Base-by-base conservation (phyloP, 352 stramenopile genomes). In the Aphanomyces stellatus region DNA sequence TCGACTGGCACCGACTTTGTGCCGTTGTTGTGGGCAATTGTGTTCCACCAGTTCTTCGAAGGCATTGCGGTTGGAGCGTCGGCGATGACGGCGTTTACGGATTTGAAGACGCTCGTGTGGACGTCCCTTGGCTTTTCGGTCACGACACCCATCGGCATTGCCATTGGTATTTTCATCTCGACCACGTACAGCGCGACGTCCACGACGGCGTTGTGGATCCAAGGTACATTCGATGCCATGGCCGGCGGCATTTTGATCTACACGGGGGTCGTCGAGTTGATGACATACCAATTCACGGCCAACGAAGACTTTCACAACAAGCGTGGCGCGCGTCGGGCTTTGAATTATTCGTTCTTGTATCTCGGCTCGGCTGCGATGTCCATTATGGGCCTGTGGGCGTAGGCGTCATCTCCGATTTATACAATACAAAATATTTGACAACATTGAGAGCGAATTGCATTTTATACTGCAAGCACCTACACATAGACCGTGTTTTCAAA, bases 41-140 rank as follows among this genome's bases (percentile, higher is more conserved):
- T 75, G 59, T 87, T 91, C 72, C 81, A 89, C 63, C 82, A 89
- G 70, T 89, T 91, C 69, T 89, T 91, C 64, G 79, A 88, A 30
- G 80, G 79, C 65, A 75, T 89, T 53, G 79, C 80, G 15, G 74
- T 91, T 41, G 75, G 79, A 37, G 74, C 69, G 40, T 78, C 68
- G 49, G 76, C 78, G 19, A 41, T 89, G 24, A 62, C 65, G 11
- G 75, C 76, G 0, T 70, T 87, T 31, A 67, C 37, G 56, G 75
- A 46, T 19, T 63, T 73, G 42, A 55, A 65, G 15, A 85, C 76
- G 15, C 66, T 85, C 0, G 66, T 89, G 11, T 57, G 74, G 49
- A 73, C 88, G 25, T 78, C 74, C 62, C 67, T 85, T 4, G 72
- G 71, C 15, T 91, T 85, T 62, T 67, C 76, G 1, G 42, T 88